These are phyloP conservation scores for Tuber magnatum DNA, from an alignment of 495 filamentous ascomycete species.

Conservation along the genomic window DNA sequence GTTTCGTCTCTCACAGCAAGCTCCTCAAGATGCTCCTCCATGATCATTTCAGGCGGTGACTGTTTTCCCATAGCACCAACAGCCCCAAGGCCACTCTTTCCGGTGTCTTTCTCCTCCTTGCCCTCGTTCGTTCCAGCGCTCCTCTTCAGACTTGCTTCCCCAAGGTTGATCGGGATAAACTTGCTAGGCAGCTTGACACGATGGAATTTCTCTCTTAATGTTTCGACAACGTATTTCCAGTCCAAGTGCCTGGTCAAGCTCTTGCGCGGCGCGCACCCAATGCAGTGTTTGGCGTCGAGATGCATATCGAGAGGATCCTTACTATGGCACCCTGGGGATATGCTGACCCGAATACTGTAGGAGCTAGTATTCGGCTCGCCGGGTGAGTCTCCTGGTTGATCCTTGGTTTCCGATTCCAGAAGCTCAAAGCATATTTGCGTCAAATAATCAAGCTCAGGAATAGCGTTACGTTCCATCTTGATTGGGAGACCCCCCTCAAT, in stretches of 20 bases:
- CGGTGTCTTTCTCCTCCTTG: conserved; percentile 18
- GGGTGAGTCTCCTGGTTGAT: conserved; percentile 37
- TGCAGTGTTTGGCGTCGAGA: conserved; percentile 88
- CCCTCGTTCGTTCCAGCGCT: conserved; percentile 7
- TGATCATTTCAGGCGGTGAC: conserved; percentile 1
- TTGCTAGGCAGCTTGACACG: conserved; percentile 91
- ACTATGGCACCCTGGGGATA: conserved; percentile 90
- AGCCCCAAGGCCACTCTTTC: not conserved
- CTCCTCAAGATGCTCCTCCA: not conserved
- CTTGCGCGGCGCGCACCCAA: conserved; percentile 79
- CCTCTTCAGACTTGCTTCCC: conserved; percentile 32
- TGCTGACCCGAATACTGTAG: conserved; percentile 91
- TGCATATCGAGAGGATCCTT: conserved; percentile 93
- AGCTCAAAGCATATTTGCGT: conserved; percentile 95
- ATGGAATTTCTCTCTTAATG: conserved; percentile 84
- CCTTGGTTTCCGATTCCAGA: conserved; percentile 69
- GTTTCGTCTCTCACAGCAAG: not conserved
- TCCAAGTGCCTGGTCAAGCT: conserved; percentile 86
- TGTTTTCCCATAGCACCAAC: not conserved
- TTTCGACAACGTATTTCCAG: conserved; percentile 94
- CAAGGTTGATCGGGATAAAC: conserved; percentile 81
- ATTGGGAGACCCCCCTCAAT: conserved; percentile 87
- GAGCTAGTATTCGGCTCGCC: conserved; percentile 62
- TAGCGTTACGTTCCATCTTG: conserved; percentile 70
- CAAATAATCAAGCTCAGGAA: conserved; percentile 96